Conservation (phyloP, 768 basidiomycete species). For the Mycena maculata region DNA sequence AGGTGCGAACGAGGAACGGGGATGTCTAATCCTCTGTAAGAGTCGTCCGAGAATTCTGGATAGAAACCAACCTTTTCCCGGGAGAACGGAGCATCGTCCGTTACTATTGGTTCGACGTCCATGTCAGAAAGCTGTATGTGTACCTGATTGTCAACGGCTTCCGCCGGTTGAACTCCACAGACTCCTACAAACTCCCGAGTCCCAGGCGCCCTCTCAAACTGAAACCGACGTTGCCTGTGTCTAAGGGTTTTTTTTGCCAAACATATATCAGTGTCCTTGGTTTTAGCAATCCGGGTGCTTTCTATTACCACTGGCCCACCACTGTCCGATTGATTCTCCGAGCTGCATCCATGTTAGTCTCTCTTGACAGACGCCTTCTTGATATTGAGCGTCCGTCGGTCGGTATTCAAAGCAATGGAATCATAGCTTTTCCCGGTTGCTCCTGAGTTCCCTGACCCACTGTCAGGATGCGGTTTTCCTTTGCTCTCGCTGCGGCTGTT, state of each 20-base stretch:
- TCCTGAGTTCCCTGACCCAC: not conserved
- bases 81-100: constrained; percentile 19
- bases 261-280: too few relatives aligned
- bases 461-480: constrained; percentile 1
- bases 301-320: too few relatives aligned
- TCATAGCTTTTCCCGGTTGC: too few relatives aligned
- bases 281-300: too few relatives aligned
- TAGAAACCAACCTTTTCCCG: constrained; percentile 25
- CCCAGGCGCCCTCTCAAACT: not conserved
- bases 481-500: not conserved
- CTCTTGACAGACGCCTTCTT: too few relatives aligned
- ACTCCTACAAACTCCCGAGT: not conserved
- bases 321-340: too few relatives aligned
- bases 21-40: constrained; percentile 61
- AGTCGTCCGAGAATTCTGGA: not conserved
- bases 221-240: too few relatives aligned
- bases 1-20: constrained; percentile 85
- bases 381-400: too few relatives aligned
- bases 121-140: constrained; percentile 6
- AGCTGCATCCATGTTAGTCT: too few relatives aligned
- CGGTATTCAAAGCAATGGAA: too few relatives aligned
- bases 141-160: not conserved
- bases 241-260: too few relatives aligned
- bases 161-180: not conserved
- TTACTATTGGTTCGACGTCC: constrained; percentile 22